Evolutionary conservation across 192 early-diverging fungal genomes (phyloP).

Genomic region (Spizellomyces punctatus): DNA sequence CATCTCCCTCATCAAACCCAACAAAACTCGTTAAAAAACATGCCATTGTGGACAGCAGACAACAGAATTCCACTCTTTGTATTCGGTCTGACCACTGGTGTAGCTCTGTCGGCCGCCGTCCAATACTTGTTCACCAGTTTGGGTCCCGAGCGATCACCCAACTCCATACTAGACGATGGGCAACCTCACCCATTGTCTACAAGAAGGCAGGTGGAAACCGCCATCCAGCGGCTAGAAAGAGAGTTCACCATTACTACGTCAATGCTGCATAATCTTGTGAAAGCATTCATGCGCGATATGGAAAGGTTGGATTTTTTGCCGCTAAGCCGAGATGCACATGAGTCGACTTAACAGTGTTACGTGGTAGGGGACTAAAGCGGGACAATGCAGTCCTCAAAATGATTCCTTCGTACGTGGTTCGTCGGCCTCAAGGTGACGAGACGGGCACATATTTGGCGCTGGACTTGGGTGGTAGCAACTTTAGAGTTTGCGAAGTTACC

Average conservation of each 20-base stretch:
- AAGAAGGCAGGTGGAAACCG: conserved; percentile 8
- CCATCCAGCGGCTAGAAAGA: conserved; percentile 17
- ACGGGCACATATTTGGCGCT: conserved; percentile 86
- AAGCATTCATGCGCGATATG: conserved; percentile 32
- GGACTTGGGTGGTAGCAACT: conserved; percentile 93
- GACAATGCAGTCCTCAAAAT: conserved; percentile 53
- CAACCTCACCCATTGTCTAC: neutral
- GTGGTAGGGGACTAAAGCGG: conserved; percentile 28
- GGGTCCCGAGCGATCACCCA: neutral
- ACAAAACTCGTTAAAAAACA: no score
- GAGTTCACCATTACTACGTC: conserved; percentile 28
- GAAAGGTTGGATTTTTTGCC: conserved; percentile 8
- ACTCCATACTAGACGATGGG: neutral
- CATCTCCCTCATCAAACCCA: no score
- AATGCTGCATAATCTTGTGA: conserved; percentile 30
- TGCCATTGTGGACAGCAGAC: conserved; percentile 16
- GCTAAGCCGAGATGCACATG: neutral
- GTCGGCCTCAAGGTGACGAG: conserved; percentile 80
- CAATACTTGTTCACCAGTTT: conserved; percentile 11
- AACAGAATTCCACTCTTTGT: conserved; percentile 30
- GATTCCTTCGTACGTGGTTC: conserved; percentile 88
- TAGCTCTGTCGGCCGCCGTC: conserved; percentile 32
- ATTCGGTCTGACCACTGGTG: conserved; percentile 46
- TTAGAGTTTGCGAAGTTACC: conserved; percentile 83
- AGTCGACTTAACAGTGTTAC: neutral